Evolutionary conservation across 371 early-diverging fungal genomes (phyloP), one percentile per base, ranked within the genome.

Genomic region (Paramicrosporidium saccamoebae): DNA sequence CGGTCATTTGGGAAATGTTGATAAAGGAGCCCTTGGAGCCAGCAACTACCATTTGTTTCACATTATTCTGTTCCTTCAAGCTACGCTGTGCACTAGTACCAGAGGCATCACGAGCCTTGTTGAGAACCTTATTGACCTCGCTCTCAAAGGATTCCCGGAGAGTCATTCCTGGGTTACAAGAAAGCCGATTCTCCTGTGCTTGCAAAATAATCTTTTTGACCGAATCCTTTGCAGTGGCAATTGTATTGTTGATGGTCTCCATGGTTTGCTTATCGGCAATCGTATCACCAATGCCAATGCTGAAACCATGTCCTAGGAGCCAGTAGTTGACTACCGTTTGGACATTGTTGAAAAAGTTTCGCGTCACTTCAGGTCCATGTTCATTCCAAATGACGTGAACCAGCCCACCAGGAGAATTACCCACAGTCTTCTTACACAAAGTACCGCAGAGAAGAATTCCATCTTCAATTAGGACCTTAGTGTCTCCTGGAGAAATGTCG

Each of bases 211-310:
- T 52, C 26, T 64, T 58, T 23, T 60, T 54, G 23, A 97, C 97
- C 25, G 64, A 60, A 9, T 47, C 42, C 36, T 82, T 82, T 16
- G 92, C 75, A 22, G 53, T 55, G 22, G 46, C 47, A 43, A 95
- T 92, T 21, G 67, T 65, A 17, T 55, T 55, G 21, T 66, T 68
- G 28, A 96, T 79, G 2, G 43, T 44, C 19, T 60, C 50, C 68
- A 86, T 82, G 9, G 95, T 81, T 9, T 30, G 37, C 12, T 48
- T 44, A 44, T 88, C 88, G 11, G 94, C 86, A 41, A 97, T 69
- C 1, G 95, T 84, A 41, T 98, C 99, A 31, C 97, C 97, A 36
- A 98, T 95, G 41, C 97, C 97, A 23, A 96, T 78, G 41, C 84
- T 79, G 39, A 97, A 97, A 3, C 82, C 68, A 30, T 81, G 59